These are phyloP conservation scores for Jamesozyma jinghongensis DNA, from an alignment of 805 yeast species.

Conservation along the genomic window DNA sequence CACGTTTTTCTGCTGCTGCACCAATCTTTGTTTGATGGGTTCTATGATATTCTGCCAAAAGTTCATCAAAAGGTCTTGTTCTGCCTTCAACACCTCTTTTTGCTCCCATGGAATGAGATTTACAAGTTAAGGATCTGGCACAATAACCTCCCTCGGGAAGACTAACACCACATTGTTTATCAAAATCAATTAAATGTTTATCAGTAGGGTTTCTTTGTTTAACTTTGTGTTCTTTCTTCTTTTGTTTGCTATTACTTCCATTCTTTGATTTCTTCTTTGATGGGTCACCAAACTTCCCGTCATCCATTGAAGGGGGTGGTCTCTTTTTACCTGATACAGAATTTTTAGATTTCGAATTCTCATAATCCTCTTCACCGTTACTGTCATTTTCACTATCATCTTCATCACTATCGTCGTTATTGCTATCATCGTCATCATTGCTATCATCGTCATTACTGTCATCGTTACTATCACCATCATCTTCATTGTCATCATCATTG, in stretches of 20 bases:
- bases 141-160: constrained; percentile 91
- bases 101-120: constrained; percentile 98
- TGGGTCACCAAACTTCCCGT: neutral
- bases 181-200: constrained; percentile 72
- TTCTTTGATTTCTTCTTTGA: constrained; percentile 1
- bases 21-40: constrained; percentile 86
- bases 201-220: constrained; percentile 54
- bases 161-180: constrained; percentile 92
- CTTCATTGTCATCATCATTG: constrained; percentile 9
- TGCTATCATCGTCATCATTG: constrained; percentile 6
- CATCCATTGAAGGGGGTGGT: constrained; percentile 7
- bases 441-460: constrained; percentile 7
- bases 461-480: constrained; percentile 7
- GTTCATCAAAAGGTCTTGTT: constrained; percentile 81
- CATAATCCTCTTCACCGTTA: too few relatives aligned
- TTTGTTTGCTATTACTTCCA: constrained; percentile 14
- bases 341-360: neutral
- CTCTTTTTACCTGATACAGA: constrained; percentile 5
- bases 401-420: neutral
- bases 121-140: constrained; percentile 92
- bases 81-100: constrained; percentile 92
- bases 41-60: constrained; percentile 83
- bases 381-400: neutral
- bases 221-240: constrained; percentile 33
- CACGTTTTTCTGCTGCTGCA: constrained; percentile 70